Evolutionary conservation across 2,329 filamentous ascomycete species (phyloP).

Genomic region (Apiospora hydei): DNA sequence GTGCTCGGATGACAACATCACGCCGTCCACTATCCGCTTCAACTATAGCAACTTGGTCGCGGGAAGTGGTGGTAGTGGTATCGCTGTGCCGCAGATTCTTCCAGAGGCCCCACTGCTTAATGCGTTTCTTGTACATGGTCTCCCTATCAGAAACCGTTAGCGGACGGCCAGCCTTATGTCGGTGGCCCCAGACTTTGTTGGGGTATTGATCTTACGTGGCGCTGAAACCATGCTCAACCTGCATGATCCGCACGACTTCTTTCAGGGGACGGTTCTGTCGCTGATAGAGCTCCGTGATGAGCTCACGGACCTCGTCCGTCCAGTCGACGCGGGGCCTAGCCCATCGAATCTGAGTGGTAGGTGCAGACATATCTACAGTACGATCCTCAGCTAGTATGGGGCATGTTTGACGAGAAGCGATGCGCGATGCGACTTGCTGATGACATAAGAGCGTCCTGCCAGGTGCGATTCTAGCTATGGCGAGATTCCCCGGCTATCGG

Average conservation of each 20-base stretch:
- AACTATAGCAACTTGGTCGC: not conserved
- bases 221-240: not conserved
- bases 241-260: constrained; percentile 11
- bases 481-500: not conserved
- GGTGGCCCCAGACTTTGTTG: not conserved
- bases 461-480: not conserved
- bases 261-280: constrained; percentile 1
- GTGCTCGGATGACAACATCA: not conserved
- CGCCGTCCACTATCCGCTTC: not conserved
- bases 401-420: not conserved
- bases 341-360: not conserved
- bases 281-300: constrained; percentile 15
- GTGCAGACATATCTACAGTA: not conserved
- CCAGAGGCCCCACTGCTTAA: constrained; percentile 9
- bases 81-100: constrained; percentile 1
- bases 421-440: not conserved
- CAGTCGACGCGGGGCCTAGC: constrained; percentile 8
- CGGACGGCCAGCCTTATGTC: not conserved
- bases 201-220: not conserved
- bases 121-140: constrained; percentile 14
- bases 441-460: not conserved
- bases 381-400: not conserved
- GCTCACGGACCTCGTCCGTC: constrained; percentile 2
- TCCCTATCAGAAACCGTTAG: not conserved
- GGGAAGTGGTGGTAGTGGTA: not conserved